phyloP scores from a whole-genome alignment of 331 rosid genomes.

The Ulmus americana region DNA sequence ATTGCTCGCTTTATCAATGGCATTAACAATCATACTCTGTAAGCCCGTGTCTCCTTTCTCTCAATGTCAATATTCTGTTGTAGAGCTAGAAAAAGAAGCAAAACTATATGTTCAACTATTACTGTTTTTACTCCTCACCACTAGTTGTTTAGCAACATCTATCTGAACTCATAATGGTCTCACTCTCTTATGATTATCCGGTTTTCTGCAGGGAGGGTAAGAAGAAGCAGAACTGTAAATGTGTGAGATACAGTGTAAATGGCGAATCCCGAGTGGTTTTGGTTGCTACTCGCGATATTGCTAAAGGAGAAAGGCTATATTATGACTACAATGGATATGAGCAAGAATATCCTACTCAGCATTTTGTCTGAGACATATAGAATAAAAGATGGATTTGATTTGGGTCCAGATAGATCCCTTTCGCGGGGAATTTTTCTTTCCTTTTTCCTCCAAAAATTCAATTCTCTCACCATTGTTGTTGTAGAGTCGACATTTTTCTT shows the following conservation, averaged over 20 bases:
- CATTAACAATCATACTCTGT: constrained; percentile 67
- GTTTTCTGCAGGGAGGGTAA: constrained; percentile 65
- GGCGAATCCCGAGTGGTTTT: constrained; percentile 69
- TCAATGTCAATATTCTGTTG: not conserved
- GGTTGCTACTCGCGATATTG: constrained; percentile 76
- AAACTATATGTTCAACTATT: not conserved
- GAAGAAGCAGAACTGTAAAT: constrained; percentile 81
- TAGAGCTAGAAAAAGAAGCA: constrained; percentile 1
- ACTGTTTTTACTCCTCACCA: not conserved
- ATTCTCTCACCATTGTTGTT: constrained; percentile 27
- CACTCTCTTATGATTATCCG: constrained; percentile 1
- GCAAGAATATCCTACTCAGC: constrained; percentile 67
- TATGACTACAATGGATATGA: constrained; percentile 78
- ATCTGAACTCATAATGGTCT: constrained; percentile 13
- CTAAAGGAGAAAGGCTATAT: constrained; percentile 79
- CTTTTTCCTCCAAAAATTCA: constrained; percentile 9
- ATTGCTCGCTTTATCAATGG: constrained; percentile 76
- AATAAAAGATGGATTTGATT: constrained; percentile 29
- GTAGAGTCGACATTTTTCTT: constrained; percentile 28
- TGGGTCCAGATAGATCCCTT: constrained; percentile 31
- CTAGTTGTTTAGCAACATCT: constrained; percentile 11
- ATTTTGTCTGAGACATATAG: constrained; percentile 48
- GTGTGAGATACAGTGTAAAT: constrained; percentile 63
- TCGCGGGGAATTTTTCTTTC: constrained; percentile 10
- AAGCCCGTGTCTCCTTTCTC: constrained; percentile 30